These are phyloP conservation scores for Aspergillus caelatus DNA, from an alignment of 2,329 filamentous ascomycete genomes.

Conservation along the genomic window DNA sequence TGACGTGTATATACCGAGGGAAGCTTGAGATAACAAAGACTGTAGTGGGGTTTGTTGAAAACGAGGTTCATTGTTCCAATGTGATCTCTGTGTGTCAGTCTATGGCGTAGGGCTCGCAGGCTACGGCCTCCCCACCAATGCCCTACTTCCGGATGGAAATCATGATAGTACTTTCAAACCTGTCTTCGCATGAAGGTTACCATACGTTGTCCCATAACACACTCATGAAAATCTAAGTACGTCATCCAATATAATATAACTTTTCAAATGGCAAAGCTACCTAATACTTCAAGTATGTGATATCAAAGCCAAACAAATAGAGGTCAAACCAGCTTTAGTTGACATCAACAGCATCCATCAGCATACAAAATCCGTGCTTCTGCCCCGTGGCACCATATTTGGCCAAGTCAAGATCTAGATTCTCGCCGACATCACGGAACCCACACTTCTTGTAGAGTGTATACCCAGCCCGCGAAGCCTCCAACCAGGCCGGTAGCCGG, in stretches of 20 bases:
- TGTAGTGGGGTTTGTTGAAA: background rate
- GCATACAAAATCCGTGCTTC: background rate
- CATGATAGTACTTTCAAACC: too few relatives aligned
- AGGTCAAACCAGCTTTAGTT: background rate
- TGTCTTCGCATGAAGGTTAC: too few relatives aligned
- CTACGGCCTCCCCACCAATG: background rate
- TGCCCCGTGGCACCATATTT: background rate
- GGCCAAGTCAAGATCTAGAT: background rate
- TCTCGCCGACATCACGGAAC: conserved; percentile 1
- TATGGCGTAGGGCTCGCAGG: background rate
- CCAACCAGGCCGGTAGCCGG: conserved; percentile 1
- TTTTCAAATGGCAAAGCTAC: too few relatives aligned
- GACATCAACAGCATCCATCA: conserved; percentile 22
- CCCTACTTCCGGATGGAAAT: too few relatives aligned
- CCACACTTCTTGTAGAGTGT: conserved; percentile 5
- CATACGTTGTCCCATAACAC: too few relatives aligned
- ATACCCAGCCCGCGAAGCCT: conserved; percentile 4
- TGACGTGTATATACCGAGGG: background rate
- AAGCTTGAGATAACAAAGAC: too few relatives aligned
- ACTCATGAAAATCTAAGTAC: too few relatives aligned
- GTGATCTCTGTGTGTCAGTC: background rate
- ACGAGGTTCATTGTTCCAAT: background rate
- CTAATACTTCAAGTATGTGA: too few relatives aligned
- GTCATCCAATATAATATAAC: too few relatives aligned
- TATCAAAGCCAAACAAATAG: background rate